Evolutionary conservation across 2,329 filamentous ascomycete species (phyloP), one percentile per base, ranked within the genome.

Genomic region (Diaporthe citrichinensis): DNA sequence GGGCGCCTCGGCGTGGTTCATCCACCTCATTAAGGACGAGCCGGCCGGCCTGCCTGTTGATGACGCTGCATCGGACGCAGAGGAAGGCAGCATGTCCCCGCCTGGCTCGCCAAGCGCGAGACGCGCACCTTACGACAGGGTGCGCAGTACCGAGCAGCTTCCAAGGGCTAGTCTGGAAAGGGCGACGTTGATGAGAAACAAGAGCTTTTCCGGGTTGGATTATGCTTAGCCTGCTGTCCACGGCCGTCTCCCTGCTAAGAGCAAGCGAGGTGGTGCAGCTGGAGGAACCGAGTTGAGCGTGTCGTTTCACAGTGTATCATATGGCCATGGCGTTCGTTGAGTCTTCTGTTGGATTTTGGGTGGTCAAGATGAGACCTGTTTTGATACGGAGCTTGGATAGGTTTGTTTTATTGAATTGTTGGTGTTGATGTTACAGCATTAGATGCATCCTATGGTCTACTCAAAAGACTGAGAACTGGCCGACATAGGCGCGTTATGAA

Each of bases 1-100:
- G 1, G 83, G 98, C 65, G 86, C 93, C 4, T 94, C 96, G 8
- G 95, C 94, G 7, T 94, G 90, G 79, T 90, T 96, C 81, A 93
- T 95, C 15, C 87, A 89, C 69, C 88, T 89, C 75, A 91, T 97
- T 49, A 87, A 89, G 53, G 94, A 96, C 80, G 91, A 93, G 59
- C 80, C 84, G 23, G 73, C 55, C n/a, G 58, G 49, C 8, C 76
- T 82, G 12, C 82, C 85, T 3, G 81, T 80, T 2, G 86, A 87
- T 72, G 82, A 80, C n/a, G 78, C 86, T 57, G 81, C 82, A 10
- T 84, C 84, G 77, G 84, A 87, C 34, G 88, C 83, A n/a, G 83
- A 85, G 8, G 79, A 79, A 9, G 77, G 78, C 20, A 72, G 77
- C 58, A 73, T 77, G 15, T 55, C 62, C 8, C 39, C 57, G 36